Evolutionary conservation across 179 eudicot genomes (phyloP), one percentile per base, ranked within the genome.

Genomic region (Carnegiea gigantea): DNA sequence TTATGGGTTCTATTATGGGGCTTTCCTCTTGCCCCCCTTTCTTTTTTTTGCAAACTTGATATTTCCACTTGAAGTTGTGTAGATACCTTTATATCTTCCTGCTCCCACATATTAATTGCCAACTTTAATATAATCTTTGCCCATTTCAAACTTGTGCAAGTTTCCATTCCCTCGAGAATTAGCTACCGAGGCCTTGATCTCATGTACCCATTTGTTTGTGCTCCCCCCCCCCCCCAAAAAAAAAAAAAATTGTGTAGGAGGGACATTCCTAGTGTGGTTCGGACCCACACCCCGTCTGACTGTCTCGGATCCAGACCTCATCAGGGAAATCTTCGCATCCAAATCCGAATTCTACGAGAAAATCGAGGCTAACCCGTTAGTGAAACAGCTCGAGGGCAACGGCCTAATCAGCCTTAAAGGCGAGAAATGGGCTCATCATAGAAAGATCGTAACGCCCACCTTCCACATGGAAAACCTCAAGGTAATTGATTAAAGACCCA

Each of bases 391-490:
- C 40, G 98, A 95, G 82, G 98, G 98, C 1, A 87, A 92, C 71
- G 98, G 98, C 1, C 84, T 95, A 23, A 84, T 92, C 0, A 91
- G 88, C 75, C 98, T 95, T 73, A 89, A 92, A 74, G 98, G 98
- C 13, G 89, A 91, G n/a, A 93, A 93, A 89, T 95, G 98, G 98
- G 93, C 97, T 86, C 95, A 91, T 86, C 98, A 92, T 65, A 87
- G 98, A 26, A 93, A 90, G 83, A 93, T 93, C 80, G 91, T 93
- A n/a, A 87, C 94, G 17, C 97, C 98, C 8, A 83, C 92, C 59
- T 95, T 95, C 67, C 90, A 95, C 86, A 84, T 90, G 78, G 94
- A 95, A 78, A 95, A 95, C 84, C 93, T 95, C 79, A 95, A 92
- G 88, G 98, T 93, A 82, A 11, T 51, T 51, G 5, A 11, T 48